Conservation (phyloP, 2,329 filamentous ascomycete species). For the Ilyonectria sp. region DNA sequence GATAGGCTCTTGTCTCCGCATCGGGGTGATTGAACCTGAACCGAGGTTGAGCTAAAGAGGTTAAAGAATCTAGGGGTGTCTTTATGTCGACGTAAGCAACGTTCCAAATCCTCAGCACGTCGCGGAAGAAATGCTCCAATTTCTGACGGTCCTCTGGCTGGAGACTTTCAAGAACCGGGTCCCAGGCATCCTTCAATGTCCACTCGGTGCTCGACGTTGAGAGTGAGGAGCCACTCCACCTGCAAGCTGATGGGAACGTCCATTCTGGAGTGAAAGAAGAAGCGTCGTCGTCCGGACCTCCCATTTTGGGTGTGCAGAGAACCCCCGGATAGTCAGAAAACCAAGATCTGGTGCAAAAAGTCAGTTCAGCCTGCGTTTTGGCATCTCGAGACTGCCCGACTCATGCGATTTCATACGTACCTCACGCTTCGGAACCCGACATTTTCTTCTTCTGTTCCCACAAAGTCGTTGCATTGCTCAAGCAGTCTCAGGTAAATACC, state of each 20-base stretch:
- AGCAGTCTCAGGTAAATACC: not conserved
- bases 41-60: not conserved
- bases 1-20: not conserved
- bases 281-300: not conserved
- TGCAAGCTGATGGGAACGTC: not conserved
- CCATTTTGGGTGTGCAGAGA: not conserved
- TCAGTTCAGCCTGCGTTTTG: not conserved
- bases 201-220: not conserved
- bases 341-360: not conserved
- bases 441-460: not conserved
- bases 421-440: not conserved
- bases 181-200: not conserved
- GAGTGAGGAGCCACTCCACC: not conserved
- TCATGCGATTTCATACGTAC: not conserved
- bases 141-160: not conserved
- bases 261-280: not conserved
- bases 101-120: not conserved
- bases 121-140: not conserved
- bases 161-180: not conserved
- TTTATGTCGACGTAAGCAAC: not conserved
- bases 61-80: not conserved
- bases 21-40: not conserved
- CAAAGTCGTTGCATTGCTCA: not conserved
- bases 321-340: not conserved
- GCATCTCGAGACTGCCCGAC: not conserved